These are phyloP conservation scores for Fonsecaea pedrosoi DNA, from an alignment of 2,329 filamentous ascomycete genomes.

Conservation along the genomic window DNA sequence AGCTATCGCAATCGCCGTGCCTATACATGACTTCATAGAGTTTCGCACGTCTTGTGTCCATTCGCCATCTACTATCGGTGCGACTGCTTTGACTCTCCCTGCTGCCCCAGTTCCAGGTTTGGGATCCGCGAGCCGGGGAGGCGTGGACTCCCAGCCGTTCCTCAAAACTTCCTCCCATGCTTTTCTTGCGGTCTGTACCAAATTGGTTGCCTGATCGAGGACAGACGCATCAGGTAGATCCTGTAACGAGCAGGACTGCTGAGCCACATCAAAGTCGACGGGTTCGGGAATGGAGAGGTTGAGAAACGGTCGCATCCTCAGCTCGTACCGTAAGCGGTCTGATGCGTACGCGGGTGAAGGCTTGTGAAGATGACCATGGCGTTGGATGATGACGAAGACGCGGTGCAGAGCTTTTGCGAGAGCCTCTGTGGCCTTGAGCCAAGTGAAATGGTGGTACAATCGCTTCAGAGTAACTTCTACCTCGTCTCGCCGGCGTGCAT, in stretches of 20 bases:
- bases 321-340: constrained; percentile 73
- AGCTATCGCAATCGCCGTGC: constrained; percentile 69
- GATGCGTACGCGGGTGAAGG: constrained; percentile 68
- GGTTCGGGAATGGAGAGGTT: constrained; percentile 71
- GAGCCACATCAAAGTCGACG: constrained; percentile 69
- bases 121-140: constrained; percentile 34
- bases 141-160: constrained; percentile 45
- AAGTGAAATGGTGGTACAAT: constrained; percentile 66
- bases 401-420: constrained; percentile 60
- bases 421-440: constrained; percentile 67
- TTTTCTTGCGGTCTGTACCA: constrained; percentile 51
- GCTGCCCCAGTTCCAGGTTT: constrained; percentile 7
- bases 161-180: constrained; percentile 52
- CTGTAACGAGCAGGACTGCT: constrained; percentile 50
- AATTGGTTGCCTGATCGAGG: constrained; percentile 49
- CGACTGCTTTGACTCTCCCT: not conserved
- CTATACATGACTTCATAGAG: constrained; percentile 73
- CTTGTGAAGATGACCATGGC: constrained; percentile 55
- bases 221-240: constrained; percentile 52
- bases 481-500: constrained; percentile 16
- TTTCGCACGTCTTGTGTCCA: constrained; percentile 68
- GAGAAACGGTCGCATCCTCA: constrained; percentile 86
- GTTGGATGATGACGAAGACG: constrained; percentile 71
- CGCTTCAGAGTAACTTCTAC: constrained; percentile 46
- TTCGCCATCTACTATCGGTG: constrained; percentile 62